Percentiles rank a stretch among this genome's conserved stretches.
Evolutionary conservation across 179 eudicot genomes (phyloP).

Genomic region (Heliamphora pulchella): DNA sequence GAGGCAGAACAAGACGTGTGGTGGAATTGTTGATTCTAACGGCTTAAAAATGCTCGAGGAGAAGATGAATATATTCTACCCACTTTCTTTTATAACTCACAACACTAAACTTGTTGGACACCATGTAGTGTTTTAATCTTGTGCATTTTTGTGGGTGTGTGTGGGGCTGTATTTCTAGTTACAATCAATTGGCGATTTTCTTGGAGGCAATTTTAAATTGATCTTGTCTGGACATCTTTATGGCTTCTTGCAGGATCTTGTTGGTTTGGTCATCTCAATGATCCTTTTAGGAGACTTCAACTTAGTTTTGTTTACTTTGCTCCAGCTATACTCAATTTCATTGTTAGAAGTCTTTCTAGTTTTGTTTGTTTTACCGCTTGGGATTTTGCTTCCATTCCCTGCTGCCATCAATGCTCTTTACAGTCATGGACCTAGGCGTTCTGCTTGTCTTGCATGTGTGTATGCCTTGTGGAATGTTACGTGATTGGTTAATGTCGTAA

Average conservation of each 20-base stretch:
- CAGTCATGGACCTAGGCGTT: slow-evolving; percentile 95
- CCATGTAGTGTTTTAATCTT: slow-evolving; percentile 51
- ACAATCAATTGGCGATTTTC: background rate
- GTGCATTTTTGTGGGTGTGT: background rate
- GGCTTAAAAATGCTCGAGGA: slow-evolving; percentile 61
- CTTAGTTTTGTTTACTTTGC: slow-evolving; percentile 85
- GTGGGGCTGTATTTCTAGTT: background rate
- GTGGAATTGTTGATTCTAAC: slow-evolving; percentile 56
- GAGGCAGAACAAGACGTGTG: slow-evolving; percentile 44
- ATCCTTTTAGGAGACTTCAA: slow-evolving; percentile 91
- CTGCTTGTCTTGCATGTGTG: slow-evolving; percentile 92
- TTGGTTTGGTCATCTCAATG: slow-evolving; percentile 90
- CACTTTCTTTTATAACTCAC: slow-evolving; percentile 73
- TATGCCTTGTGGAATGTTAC: slow-evolving; percentile 96
- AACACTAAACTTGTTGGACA: slow-evolving; percentile 97
- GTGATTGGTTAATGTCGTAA: slow-evolving; percentile 85
- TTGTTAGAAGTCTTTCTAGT: slow-evolving; percentile 71
- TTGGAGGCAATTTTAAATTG: background rate
- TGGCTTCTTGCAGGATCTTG: slow-evolving; percentile 81
- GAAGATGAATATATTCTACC: slow-evolving; percentile 62
- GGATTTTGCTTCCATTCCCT: slow-evolving; percentile 93
- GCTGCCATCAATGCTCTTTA: slow-evolving; percentile 97
- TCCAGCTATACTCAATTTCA: slow-evolving; percentile 90
- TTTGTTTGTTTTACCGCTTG: slow-evolving; percentile 71
- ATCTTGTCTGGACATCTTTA: background rate